Evolutionary conservation across 306 rosid genomes (phyloP).

Genomic region (Rosa lucieae): DNA sequence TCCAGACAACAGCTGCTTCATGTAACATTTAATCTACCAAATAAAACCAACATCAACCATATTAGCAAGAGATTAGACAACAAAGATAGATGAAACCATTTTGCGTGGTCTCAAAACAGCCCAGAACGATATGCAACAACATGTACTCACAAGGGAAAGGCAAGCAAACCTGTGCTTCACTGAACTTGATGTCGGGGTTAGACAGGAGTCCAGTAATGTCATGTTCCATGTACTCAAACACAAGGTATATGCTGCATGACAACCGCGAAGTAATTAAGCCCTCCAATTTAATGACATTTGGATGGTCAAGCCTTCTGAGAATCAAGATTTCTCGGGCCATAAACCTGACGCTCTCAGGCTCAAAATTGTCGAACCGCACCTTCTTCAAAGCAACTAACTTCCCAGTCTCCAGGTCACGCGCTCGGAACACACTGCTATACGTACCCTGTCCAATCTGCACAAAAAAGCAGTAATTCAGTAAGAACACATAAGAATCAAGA

Average conservation of each 20-base stretch:
- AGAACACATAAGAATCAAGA: slow-evolving; percentile 20
- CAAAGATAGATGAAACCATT: background rate
- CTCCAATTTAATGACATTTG: slow-evolving; percentile 77
- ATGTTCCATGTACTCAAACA: slow-evolving; percentile 98
- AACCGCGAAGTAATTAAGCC: slow-evolving; percentile 90
- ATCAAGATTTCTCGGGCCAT: slow-evolving; percentile 95
- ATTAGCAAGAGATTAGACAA: background rate
- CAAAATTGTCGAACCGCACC: slow-evolving; percentile 95
- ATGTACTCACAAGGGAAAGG: slow-evolving; percentile 16
- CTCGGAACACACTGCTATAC: slow-evolving; percentile 91
- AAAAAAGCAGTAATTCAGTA: slow-evolving; percentile 7
- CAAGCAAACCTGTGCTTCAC: slow-evolving; percentile 80
- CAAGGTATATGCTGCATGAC: slow-evolving; percentile 90
- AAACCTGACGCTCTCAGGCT: slow-evolving; percentile 95
- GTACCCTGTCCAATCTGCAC: slow-evolving; percentile 97
- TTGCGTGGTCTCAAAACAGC: background rate
- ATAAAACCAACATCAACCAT: slow-evolving; percentile 22
- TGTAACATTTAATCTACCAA: slow-evolving; percentile 84
- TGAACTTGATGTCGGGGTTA: slow-evolving; percentile 80
- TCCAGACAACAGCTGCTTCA: slow-evolving; percentile 91
- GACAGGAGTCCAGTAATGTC: slow-evolving; percentile 94
- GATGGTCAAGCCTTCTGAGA: slow-evolving; percentile 96
- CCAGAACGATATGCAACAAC: background rate
- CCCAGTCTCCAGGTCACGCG: slow-evolving; percentile 81
- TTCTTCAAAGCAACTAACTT: slow-evolving; percentile 94